A percentile compares a stretch with the other conserved stretches of the same genome.
Evolutionary conservation across 2,329 filamentous ascomycete species (phyloP).

Genomic region (Botryosphaeria dothidea): DNA sequence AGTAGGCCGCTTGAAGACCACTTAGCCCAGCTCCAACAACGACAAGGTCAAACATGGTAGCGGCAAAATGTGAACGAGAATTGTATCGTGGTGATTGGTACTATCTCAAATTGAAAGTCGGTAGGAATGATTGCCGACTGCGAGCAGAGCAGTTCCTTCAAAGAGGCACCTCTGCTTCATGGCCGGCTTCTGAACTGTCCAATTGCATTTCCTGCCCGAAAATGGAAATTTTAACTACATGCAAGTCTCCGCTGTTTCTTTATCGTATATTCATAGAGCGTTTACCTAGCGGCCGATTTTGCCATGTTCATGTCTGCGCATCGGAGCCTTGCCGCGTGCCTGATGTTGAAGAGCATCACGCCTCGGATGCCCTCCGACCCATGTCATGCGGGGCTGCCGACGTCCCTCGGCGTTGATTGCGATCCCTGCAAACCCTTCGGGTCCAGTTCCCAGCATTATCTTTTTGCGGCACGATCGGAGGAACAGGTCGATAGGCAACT

Average conservation of each 20-base stretch:
- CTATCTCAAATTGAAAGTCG: no score
- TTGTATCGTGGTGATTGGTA: neutral
- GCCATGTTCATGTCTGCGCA: no score
- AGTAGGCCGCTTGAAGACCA: constrained; percentile 31
- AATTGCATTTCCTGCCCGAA: neutral
- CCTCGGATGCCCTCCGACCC: no score
- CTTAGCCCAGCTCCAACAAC: constrained; percentile 49
- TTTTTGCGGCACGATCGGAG: neutral
- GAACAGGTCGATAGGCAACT: neutral
- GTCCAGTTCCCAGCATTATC: neutral
- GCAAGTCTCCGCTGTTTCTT: neutral
- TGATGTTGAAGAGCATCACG: no score
- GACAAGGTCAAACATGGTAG: constrained; percentile 22
- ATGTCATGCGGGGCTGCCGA: neutral
- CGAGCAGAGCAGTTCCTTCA: neutral
- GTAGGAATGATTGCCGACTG: no score
- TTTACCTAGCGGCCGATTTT: neutral
- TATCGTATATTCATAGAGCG: neutral
- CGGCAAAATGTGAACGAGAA: neutral
- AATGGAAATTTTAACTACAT: neutral
- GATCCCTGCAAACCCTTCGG: neutral
- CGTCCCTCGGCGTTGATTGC: neutral
- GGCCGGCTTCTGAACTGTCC: neutral
- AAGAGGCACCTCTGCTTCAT: neutral
- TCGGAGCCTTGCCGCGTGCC: no score